Base-by-base conservation (phyloP, 306 rosid genomes). In the Spatholobus suberectus region DNA sequence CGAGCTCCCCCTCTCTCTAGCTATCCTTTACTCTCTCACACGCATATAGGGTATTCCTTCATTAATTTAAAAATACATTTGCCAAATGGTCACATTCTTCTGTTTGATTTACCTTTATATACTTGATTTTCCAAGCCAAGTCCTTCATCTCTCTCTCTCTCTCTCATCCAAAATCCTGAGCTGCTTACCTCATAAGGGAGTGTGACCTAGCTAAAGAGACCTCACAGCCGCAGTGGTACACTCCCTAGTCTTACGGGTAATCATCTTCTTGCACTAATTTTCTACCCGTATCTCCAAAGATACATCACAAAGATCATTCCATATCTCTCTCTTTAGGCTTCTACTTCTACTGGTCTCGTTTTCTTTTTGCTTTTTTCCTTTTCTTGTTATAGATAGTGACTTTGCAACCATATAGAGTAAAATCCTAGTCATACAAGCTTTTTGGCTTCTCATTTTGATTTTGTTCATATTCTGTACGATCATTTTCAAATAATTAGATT, bases 231-330 rank as follows among this genome's bases (percentile, higher is more conserved):
- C 91, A 75, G 84, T 43, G 92, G 89, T 87, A 85, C 90, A 73
- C 85, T 69, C 55, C 92, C 91, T 93, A 91, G 94, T 93, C 98
- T 93, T 90, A 78, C 85, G 93, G 94, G 97, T 93, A 93, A 95
- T 95, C 90, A 92, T 95, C 89, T 18, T 86, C 83, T 72, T 76
- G 70, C 82, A 77, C 90, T 90, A 86, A 89, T 90, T 95, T 93
- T 90, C 98, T 71, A 82, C 87, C 96, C 90, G 87, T 83, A 90
- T 95, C 93, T 91, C 95, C 78, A 87, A 58, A 81, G 66, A 88
- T 85, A 94, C 93, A 90, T 94, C 96, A 91, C 94, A 89, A 38
- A 87, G 85, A 88, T 90, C 93, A 92, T 85, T 85, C 84, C 85
- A 32, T 54, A 52, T 83, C 82, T 82, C 89, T 80, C 82, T 85